phyloP scores from a whole-genome alignment of 768 basidiomycete genomes.

The Panaeolus cyanescens region DNA sequence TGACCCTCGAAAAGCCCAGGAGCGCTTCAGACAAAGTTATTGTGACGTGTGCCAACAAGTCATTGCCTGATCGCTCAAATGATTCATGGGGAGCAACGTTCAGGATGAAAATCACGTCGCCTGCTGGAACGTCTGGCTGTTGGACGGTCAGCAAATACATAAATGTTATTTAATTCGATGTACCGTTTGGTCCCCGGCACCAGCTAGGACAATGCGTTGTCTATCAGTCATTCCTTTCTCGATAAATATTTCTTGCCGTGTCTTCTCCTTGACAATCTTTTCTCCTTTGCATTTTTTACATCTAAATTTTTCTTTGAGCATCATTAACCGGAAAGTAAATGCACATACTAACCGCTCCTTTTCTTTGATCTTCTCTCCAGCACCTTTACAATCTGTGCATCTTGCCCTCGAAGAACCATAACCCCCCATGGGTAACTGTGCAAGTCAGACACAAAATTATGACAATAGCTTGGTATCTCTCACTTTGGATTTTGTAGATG shows the following conservation, averaged over 20 bases:
- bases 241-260: constrained; percentile 82
- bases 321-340: constrained; percentile 4
- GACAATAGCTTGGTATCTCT: background rate
- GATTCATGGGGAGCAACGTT: constrained; percentile 68
- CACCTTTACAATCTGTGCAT: constrained; percentile 73
- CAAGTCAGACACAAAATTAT: background rate
- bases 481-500: constrained; percentile 57
- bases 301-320: constrained; percentile 37
- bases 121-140: constrained; percentile 84
- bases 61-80: constrained; percentile 82
- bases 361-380: constrained; percentile 73
- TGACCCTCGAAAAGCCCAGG: constrained; percentile 90
- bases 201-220: constrained; percentile 85
- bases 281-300: constrained; percentile 96
- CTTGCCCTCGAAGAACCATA: constrained; percentile 50
- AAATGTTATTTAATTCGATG: constrained; percentile 9
- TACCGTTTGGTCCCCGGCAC: constrained; percentile 91
- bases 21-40: constrained; percentile 94
- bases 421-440: constrained; percentile 19
- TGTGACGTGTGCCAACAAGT: constrained; percentile 77
- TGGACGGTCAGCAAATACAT: background rate
- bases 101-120: constrained; percentile 88
- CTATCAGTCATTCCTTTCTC: constrained; percentile 86
- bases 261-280: constrained; percentile 84
- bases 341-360: constrained; percentile 68